phyloP scores from a whole-genome alignment of 2,329 filamentous ascomycete species.

The Aspergillus chevalieri region DNA sequence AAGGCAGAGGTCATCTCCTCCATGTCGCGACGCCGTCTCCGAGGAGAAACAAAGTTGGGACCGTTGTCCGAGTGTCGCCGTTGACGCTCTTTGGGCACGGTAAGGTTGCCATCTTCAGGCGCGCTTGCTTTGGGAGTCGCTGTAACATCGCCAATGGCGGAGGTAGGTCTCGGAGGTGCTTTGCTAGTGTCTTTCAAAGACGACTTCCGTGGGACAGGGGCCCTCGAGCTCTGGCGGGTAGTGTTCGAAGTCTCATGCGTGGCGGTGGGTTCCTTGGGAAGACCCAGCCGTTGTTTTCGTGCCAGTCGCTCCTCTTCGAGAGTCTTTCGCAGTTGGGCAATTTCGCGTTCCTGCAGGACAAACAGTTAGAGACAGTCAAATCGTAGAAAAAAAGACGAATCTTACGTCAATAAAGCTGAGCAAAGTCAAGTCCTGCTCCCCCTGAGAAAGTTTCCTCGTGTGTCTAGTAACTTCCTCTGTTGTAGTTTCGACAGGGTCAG shows the following conservation, averaged over 20 bases:
- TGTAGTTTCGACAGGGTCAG: slow-evolving; percentile 24
- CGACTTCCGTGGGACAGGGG: slow-evolving; percentile 46
- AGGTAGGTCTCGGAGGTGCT: slow-evolving; percentile 26
- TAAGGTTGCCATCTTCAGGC: slow-evolving; percentile 24
- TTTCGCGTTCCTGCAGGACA: slow-evolving; percentile 36
- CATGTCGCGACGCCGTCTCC: slow-evolving; percentile 43
- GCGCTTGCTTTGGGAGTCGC: slow-evolving; percentile 23
- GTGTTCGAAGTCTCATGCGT: slow-evolving; percentile 34
- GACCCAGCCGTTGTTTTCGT: slow-evolving; percentile 33
- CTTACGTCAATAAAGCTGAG: slow-evolving; percentile 50
- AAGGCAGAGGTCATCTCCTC: slow-evolving; percentile 59
- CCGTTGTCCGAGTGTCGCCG: slow-evolving; percentile 42
- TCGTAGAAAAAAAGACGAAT: neutral
- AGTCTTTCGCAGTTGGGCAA: slow-evolving; percentile 49
- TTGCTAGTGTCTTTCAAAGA: slow-evolving; percentile 48
- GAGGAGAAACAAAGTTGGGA: slow-evolving; percentile 44
- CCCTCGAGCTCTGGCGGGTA: slow-evolving; percentile 33
- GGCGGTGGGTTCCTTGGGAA: slow-evolving; percentile 25
- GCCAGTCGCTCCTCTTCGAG: slow-evolving; percentile 51
- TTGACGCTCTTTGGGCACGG: slow-evolving; percentile 24
- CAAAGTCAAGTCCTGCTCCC: slow-evolving; percentile 43
- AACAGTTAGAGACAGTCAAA: slow-evolving; percentile 2
- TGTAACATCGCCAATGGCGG: slow-evolving; percentile 30
- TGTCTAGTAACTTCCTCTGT: slow-evolving; percentile 19
- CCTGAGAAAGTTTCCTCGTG: slow-evolving; percentile 19